Evolutionary conservation across 2,329 filamentous ascomycete species (phyloP).

Genomic region (Aspergillus unguis): DNA sequence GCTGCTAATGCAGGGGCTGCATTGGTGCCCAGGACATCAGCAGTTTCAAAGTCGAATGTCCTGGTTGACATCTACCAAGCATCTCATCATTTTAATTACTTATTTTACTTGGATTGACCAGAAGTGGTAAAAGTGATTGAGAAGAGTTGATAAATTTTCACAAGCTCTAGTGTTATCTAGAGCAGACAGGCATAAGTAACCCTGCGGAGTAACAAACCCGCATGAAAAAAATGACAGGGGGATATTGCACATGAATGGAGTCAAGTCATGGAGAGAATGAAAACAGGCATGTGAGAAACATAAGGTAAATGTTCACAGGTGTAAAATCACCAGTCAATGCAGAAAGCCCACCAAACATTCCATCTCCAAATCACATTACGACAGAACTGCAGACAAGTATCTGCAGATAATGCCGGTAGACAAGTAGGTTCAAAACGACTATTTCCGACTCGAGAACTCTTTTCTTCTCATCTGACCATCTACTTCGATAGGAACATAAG

Average conservation of each 20-base stretch:
- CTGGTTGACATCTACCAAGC: too few species aligned
- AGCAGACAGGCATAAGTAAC: neutral
- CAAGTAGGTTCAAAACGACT: constrained; percentile 8
- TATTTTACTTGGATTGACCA: neutral
- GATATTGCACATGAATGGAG: constrained; percentile 23
- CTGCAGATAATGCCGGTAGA: constrained; percentile 12
- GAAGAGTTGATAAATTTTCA: neutral
- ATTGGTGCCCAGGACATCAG: neutral
- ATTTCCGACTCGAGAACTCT: constrained; percentile 17
- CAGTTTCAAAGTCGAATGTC: too few species aligned
- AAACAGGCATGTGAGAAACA: constrained; percentile 11
- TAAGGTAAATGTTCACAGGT: constrained; percentile 18
- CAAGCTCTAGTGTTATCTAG: neutral
- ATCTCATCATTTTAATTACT: too few species aligned
- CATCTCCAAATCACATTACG: constrained; percentile 14
- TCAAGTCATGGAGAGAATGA: constrained; percentile 15
- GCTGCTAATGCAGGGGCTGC: constrained; percentile 10
- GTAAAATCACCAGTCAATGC: constrained; percentile 20
- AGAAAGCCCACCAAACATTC: constrained; percentile 21
- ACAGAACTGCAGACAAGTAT: constrained; percentile 13
- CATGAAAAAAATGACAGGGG: neutral
- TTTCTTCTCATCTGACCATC: constrained; percentile 22
- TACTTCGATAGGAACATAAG: constrained; percentile 19
- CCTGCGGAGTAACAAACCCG: neutral
- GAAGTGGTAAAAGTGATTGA: neutral